These are phyloP conservation scores for Phialophora verrucosa DNA, from an alignment of 2,329 filamentous ascomycete species.

Conservation along the genomic window DNA sequence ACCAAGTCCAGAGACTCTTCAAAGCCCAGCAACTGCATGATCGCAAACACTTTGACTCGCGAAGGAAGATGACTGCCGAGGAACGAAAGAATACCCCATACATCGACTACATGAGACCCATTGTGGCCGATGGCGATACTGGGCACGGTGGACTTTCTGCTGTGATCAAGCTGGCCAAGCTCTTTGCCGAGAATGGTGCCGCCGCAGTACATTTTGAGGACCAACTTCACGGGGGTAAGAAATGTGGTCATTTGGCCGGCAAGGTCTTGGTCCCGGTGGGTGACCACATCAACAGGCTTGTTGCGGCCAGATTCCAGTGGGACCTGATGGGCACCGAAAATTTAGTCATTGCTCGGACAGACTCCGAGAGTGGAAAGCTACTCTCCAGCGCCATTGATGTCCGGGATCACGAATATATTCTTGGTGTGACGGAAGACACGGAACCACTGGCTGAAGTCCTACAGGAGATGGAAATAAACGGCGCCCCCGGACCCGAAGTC, in stretches of 20 bases:
- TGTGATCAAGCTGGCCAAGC: constrained; percentile 93
- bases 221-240: constrained; percentile 96
- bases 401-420: constrained; percentile 95
- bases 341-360: constrained; percentile 90
- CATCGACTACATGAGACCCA: constrained; percentile 89
- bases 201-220: constrained; percentile 98
- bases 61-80: constrained; percentile 76
- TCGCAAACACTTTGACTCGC: constrained; percentile 87
- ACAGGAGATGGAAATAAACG: constrained; percentile 83
- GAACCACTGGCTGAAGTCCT: constrained; percentile 86
- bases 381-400: constrained; percentile 90
- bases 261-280: constrained; percentile 93
- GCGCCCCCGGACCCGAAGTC: constrained; percentile 78
- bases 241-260: constrained; percentile 94
- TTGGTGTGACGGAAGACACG: constrained; percentile 78
- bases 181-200: constrained; percentile 96
- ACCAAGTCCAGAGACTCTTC: constrained; percentile 93
- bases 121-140: constrained; percentile 95
- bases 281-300: constrained; percentile 94
- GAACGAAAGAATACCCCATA: constrained; percentile 80
- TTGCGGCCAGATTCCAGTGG: constrained; percentile 94
- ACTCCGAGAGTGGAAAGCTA: constrained; percentile 91
- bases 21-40: constrained; percentile 98
- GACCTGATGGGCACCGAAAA: constrained; percentile 97
- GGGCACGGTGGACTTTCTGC: constrained; percentile 90